These are phyloP conservation scores for Bombardia bombarda DNA, from an alignment of 495 filamentous ascomycete species.

Conservation along the genomic window DNA sequence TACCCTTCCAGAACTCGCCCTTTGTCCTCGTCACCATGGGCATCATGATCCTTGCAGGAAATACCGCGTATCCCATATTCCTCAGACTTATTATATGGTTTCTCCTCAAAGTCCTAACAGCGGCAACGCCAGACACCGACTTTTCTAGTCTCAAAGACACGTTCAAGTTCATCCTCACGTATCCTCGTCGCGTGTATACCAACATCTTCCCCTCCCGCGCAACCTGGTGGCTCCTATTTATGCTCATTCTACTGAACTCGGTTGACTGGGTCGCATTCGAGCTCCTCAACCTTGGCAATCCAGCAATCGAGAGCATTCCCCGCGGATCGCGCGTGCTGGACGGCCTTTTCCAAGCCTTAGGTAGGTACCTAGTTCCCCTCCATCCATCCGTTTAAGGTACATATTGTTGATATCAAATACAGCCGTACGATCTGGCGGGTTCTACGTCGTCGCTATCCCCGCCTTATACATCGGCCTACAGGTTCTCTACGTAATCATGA, in stretches of 20 bases:
- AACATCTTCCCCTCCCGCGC: constrained; percentile 71
- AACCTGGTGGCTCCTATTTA: constrained; percentile 72
- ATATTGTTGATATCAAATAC: constrained; percentile 5
- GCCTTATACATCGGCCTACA: constrained; percentile 64
- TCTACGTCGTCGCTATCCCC: constrained; percentile 71
- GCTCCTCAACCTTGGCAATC: constrained; percentile 68
- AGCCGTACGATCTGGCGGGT: constrained; percentile 76
- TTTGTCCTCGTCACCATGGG: constrained; percentile 73
- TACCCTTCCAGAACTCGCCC: constrained; percentile 53
- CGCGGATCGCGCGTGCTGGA: constrained; percentile 57
- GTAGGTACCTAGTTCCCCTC: constrained; percentile 15
- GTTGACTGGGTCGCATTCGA: constrained; percentile 80
- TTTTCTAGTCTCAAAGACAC: constrained; percentile 47
- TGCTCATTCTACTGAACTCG: constrained; percentile 66
- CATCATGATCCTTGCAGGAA: constrained; percentile 74
- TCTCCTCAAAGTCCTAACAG: constrained; percentile 31
- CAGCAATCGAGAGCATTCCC: constrained; percentile 49
- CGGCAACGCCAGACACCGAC: constrained; percentile 18
- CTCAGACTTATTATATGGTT: constrained; percentile 69
- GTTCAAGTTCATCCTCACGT: constrained; percentile 70
- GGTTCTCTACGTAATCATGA: constrained; percentile 84
- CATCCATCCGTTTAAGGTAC: background rate
- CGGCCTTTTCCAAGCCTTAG: constrained; percentile 74
- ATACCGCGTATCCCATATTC: constrained; percentile 72
- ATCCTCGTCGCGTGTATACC: constrained; percentile 74